These are phyloP conservation scores for Solanum neorickii DNA, from an alignment of 257 asterid genomes.

Conservation along the genomic window DNA sequence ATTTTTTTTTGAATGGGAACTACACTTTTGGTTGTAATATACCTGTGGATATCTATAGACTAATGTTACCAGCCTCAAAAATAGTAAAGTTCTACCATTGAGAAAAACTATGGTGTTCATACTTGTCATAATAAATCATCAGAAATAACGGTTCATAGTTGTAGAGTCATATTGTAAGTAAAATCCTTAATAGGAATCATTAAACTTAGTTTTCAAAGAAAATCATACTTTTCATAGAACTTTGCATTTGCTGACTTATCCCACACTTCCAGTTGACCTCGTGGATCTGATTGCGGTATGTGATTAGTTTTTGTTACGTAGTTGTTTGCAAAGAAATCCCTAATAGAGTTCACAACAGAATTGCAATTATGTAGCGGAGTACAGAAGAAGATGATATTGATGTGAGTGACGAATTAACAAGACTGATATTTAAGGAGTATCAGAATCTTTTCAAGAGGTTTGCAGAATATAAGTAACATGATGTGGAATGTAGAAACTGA, in stretches of 20 bases:
- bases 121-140: not conserved
- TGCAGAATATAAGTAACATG: not conserved
- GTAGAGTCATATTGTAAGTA: not conserved
- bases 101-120: not conserved
- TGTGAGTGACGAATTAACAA: not conserved
- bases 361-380: not conserved
- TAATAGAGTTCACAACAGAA: not conserved
- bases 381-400: not conserved
- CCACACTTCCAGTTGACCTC: not conserved
- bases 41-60: no score
- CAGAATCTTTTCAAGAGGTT: not conserved
- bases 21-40: no score
- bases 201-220: not conserved
- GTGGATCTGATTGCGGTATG: not conserved
- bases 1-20: no score
- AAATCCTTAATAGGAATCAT: no score
- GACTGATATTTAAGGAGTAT: not conserved
- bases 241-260: not conserved
- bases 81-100: not conserved
- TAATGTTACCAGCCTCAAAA: no score
- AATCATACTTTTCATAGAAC: not conserved
- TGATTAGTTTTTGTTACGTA: not conserved
- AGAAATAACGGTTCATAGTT: not conserved
- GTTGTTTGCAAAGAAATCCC: not conserved
- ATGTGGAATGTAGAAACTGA: not conserved